These are phyloP conservation scores for Eurotiales sp. DNA, from an alignment of 2,329 filamentous ascomycete species.

Conservation along the genomic window DNA sequence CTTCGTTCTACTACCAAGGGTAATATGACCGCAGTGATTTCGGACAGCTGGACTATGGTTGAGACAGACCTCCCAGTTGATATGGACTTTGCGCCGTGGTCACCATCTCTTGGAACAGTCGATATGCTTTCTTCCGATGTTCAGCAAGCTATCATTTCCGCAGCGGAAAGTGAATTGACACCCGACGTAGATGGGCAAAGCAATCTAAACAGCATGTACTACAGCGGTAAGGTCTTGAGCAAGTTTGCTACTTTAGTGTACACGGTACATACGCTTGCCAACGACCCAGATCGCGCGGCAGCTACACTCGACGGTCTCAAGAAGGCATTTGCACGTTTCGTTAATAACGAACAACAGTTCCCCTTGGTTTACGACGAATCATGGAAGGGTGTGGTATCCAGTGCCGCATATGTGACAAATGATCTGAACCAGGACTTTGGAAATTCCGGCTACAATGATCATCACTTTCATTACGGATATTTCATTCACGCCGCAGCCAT, in stretches of 20 bases:
- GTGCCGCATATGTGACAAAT: conserved; percentile 65
- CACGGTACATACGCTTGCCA: conserved; percentile 60
- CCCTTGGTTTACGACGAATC: conserved; percentile 54
- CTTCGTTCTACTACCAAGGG: conserved; percentile 86
- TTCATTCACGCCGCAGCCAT: conserved; percentile 83
- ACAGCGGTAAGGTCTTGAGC: conserved; percentile 77
- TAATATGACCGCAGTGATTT: conserved; percentile 66
- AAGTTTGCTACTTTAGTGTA: conserved; percentile 72
- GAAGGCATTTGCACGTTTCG: conserved; percentile 62
- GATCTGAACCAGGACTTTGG: conserved; percentile 78
- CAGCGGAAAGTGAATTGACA: conserved; percentile 68
- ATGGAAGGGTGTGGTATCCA: conserved; percentile 80
- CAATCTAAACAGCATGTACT: conserved; percentile 85
- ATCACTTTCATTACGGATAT: conserved; percentile 70
- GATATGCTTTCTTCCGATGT: conserved; percentile 45
- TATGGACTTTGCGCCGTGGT: conserved; percentile 80
- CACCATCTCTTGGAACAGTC: conserved; percentile 44
- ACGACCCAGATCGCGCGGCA: conserved; percentile 55
- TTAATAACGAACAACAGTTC: conserved; percentile 63
- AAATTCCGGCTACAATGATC: conserved; percentile 70
- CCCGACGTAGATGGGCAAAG: conserved; percentile 72
- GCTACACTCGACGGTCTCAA: conserved; percentile 61
- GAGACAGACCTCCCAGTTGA: conserved; percentile 68
- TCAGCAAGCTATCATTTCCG: conserved; percentile 56
- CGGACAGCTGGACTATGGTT: conserved; percentile 71